Conservation (phyloP, 257 asterid genomes). For the Linaria vulgaris region DNA sequence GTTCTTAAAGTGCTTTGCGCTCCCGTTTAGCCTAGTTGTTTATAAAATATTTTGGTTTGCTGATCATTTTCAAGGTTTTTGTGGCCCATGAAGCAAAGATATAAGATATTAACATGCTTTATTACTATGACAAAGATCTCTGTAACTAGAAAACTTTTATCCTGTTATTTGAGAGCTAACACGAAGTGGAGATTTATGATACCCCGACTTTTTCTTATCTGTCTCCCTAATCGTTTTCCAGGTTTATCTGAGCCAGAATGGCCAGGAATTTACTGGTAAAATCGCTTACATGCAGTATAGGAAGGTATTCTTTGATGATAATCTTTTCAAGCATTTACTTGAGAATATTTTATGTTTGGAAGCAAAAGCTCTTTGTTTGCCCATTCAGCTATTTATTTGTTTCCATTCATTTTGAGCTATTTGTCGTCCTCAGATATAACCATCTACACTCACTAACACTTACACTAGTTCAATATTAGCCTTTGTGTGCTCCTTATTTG, state of each 20-base stretch:
- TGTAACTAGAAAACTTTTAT: neutral
- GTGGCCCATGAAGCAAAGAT: too few relatives aligned
- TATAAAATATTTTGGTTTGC: too few relatives aligned
- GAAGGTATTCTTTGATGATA: slow-evolving; percentile 52
- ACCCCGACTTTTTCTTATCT: too few relatives aligned
- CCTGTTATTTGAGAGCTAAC: too few relatives aligned
- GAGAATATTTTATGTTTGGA: neutral
- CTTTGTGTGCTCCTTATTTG: neutral
- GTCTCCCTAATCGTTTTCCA: slow-evolving; percentile 36
- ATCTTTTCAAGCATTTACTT: neutral
- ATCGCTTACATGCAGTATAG: slow-evolving; percentile 62
- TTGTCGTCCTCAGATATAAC: neutral
- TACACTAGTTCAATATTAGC: neutral
- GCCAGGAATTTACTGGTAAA: slow-evolving; percentile 77
- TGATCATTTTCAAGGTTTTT: too few relatives aligned
- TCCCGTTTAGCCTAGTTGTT: neutral
- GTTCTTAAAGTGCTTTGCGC: neutral
- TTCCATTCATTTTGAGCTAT: neutral
- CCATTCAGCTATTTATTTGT: neutral
- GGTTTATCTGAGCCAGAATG: slow-evolving; percentile 77
- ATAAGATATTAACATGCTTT: too few relatives aligned
- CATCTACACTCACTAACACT: too few relatives aligned
- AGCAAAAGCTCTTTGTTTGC: slow-evolving; percentile 17
- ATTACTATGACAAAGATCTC: neutral
- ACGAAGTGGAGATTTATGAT: too few relatives aligned